Evolutionary conservation across 2,329 filamentous ascomycete species (phyloP), one percentile per base, ranked within the genome.

Genomic region (Arthrobotrys megalospora): DNA sequence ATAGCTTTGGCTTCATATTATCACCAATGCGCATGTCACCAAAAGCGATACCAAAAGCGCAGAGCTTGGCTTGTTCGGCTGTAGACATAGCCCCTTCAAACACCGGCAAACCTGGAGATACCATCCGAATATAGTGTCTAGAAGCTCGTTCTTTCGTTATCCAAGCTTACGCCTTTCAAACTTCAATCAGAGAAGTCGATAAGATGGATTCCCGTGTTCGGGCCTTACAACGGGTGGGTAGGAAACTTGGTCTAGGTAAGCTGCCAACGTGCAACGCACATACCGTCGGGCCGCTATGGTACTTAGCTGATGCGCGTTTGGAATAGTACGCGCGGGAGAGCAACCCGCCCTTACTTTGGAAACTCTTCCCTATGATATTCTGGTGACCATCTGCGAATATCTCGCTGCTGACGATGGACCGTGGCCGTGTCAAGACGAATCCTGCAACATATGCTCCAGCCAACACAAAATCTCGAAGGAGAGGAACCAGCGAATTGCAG

Each of bases 1-100:
- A 28, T 28, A n/a, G n/a, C 36, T 14, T 38, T 6, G 6, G 36
- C 36, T 38, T 6, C 8, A 38, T 38, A 38, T 38, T 38, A 28
- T 5, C 36, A 38, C n/a, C n/a, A n/a, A n/a, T n/a, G n/a, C n/a
- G n/a, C n/a, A n/a, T n/a, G n/a, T n/a, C n/a, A n/a, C n/a, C n/a
- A n/a, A 21, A 47, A 5, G 10, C 16, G 48, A 32, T 34, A 53
- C 50, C 50, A 53, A 53, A 52, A 53, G 50, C 50, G 50, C 50
- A 53, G 11, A 14, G 14, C 28, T 28, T 24, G 10, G 11, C 36
- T 14, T 38, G 24, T 5, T n/a, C n/a, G n/a, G 7, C 6, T 47
- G 43, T 7, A 7, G 43, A n/a, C 24, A 28, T 28, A 28, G 24
- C 5, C 24, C 5, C 24, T 28, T 28, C 5, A 5, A 28, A 28